Evolutionary conservation across 352 stramenopile species (phyloP).

Genomic region (Thraustotheca clavata): DNA sequence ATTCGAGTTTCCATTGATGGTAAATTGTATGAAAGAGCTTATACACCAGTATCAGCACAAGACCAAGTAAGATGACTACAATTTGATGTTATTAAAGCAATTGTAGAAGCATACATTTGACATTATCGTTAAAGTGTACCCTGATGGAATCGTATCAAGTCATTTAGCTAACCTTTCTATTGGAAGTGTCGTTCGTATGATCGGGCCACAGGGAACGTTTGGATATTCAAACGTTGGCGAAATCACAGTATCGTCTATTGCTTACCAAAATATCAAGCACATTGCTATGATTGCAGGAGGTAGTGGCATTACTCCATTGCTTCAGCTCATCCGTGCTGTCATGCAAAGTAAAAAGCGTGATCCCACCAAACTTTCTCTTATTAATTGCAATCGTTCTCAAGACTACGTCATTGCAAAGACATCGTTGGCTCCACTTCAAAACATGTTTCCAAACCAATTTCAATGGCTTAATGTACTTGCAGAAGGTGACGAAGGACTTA

Average conservation of each 20-base stretch:
- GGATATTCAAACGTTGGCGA: conserved; percentile 53
- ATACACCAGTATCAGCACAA: conserved; percentile 72
- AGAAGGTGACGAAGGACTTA: conserved; percentile 33
- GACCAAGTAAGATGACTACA: conserved; percentile 28
- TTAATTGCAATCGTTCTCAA: conserved; percentile 66
- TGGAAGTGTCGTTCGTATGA: conserved; percentile 62
- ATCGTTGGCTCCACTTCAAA: conserved; percentile 63
- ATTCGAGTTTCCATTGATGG: conserved; percentile 65
- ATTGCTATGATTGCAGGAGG: conserved; percentile 67
- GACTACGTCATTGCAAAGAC: conserved; percentile 59
- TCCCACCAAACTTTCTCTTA: conserved; percentile 49
- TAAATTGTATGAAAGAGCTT: conserved; percentile 63
- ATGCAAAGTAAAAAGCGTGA: conserved; percentile 46
- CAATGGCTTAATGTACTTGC: conserved; percentile 59
- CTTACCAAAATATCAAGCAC: conserved; percentile 36
- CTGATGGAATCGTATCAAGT: conserved; percentile 59
- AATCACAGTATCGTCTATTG: conserved; percentile 30
- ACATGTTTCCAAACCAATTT: conserved; percentile 64
- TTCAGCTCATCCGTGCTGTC: conserved; percentile 62
- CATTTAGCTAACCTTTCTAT: conserved; percentile 46
- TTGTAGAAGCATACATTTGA: conserved; percentile 51
- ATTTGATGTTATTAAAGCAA: not conserved
- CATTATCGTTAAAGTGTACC: conserved; percentile 71
- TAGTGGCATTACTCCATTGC: conserved; percentile 75
- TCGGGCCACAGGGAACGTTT: conserved; percentile 54